A percentile compares a stretch with the other conserved stretches of the same genome.
These are phyloP conservation scores for Populus nigra DNA, from an alignment of 345 rosid species.

Conservation along the genomic window DNA sequence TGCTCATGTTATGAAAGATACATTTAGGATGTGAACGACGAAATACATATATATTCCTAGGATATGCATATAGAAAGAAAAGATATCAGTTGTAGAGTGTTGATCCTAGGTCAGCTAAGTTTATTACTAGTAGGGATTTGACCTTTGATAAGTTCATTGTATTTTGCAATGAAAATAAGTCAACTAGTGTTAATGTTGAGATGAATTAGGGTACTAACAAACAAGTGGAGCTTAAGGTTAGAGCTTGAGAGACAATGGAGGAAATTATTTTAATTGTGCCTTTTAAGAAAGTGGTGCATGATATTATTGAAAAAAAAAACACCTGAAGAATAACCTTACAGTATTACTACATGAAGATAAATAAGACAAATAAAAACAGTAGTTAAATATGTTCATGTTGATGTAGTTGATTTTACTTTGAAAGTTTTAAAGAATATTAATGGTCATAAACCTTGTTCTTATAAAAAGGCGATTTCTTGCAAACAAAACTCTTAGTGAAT, in stretches of 20 bases:
- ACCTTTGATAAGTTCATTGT: not conserved
- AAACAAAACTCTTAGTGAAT: not conserved
- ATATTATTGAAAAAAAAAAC: not conserved
- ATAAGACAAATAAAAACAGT: too few species aligned
- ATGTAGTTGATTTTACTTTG: too few species aligned
- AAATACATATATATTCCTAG: too few species aligned
- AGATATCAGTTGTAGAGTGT: too few species aligned
- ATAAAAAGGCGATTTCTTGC: not conserved
- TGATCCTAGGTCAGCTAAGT: not conserved
- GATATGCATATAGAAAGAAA: too few species aligned
- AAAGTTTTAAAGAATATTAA: too few species aligned
- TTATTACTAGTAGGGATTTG: not conserved
- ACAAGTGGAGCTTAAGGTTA: not conserved
- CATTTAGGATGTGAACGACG: too few species aligned
- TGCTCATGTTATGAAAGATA: too few species aligned
- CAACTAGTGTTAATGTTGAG: not conserved
- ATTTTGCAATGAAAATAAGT: not conserved
- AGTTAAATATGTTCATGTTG: too few species aligned
- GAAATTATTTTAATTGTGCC: not conserved
- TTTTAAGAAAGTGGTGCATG: not conserved
- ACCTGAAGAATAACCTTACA: not conserved
- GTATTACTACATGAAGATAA: too few species aligned
- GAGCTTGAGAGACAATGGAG: not conserved
- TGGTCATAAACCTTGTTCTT: too few species aligned
- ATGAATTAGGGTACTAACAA: not conserved